Base-by-base conservation (phyloP, 192 early-diverging fungal species). In the Jimgerdemannia flammicorona region DNA sequence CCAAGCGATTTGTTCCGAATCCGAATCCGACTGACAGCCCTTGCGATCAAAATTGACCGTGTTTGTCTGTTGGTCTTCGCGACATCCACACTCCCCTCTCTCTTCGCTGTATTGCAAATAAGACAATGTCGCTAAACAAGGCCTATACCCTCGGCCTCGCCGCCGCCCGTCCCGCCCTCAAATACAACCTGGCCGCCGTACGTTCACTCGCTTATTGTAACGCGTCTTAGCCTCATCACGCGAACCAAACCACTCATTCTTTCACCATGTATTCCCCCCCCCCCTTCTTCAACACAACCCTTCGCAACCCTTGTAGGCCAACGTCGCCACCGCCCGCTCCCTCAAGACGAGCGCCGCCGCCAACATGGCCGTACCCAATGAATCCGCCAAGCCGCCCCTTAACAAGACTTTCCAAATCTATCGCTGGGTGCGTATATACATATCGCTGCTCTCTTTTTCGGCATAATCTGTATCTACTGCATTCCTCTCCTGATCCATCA, bases 401-500 rank as follows among this genome's bases (percentile, higher is more conserved):
- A 71, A 87, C 77, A 99, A 97, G 92, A 90, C 93, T 40, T 95
- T 99, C 81, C 86, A 95, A 77, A 97, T 99, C 81, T 99, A 99
- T 86, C 91, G 97, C 71, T 99, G 97, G 95, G 96, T 95, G 83
- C 68, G 80, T 80, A 29, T 29, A 29, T 69, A 44, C 9, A 29
- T 42, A 40, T 39, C 67, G 44, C 40, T 1, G 42, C 65, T 64
- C 4, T 41, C 74, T 44, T 6, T 10, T 18, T 44, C 11, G 29
- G 29, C 29, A 29, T 29, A 29, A 29, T 2, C 40, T n/a, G 44
- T 10, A 7, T 14, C 40, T 29, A 39, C 43, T 29, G 29, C 42
- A 70, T 20, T 43, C 39, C 40, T 43, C 64, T 17, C 43, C 64
- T 39, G 3, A 70, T 59, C 17, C 29, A 43, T 54, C 40, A 18